Percentiles rank a stretch among this genome's conserved stretches.
These are phyloP conservation scores for Thalassiosira exigua DNA, from an alignment of 352 stramenopile genomes.

Conservation along the genomic window DNA sequence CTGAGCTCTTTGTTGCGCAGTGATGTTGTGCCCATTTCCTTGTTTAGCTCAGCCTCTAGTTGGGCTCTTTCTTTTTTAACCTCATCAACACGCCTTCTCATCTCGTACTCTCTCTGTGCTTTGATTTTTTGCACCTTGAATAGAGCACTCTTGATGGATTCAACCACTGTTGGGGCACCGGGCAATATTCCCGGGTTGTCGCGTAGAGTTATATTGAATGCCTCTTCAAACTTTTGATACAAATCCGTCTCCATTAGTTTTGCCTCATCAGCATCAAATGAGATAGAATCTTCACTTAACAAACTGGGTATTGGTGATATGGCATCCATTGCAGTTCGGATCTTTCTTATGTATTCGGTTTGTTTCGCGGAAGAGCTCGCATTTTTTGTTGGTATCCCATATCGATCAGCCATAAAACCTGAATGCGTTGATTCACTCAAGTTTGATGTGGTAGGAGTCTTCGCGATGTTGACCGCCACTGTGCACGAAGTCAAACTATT, in stretches of 20 bases:
- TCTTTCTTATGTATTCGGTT: no score
- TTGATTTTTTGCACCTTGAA: conserved; percentile 43
- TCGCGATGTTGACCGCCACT: no score
- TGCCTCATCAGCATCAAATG: no score
- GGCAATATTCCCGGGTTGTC: conserved; percentile 40
- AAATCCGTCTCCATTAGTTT: conserved; percentile 17
- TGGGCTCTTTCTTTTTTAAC: conserved; percentile 37
- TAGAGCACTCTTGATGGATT: conserved; percentile 42
- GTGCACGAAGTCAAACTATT: no score
- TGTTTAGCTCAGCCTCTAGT: conserved; percentile 39
- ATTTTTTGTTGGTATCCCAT: no score
- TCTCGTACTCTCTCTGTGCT: conserved; percentile 25
- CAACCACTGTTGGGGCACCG: conserved; percentile 11
- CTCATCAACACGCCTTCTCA: conserved; percentile 32
- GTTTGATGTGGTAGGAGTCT: no score
- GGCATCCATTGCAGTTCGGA: no score
- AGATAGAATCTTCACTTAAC: no score
- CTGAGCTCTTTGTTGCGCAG: conserved; percentile 34
- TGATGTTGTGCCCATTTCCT: conserved; percentile 47
- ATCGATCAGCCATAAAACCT: no score
- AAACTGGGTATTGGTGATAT: no score
- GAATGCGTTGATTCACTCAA: no score
- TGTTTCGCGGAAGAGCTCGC: no score
- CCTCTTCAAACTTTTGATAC: conserved; percentile 39
- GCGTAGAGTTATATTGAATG: conserved; percentile 31